Base-by-base conservation (phyloP, 306 rosid species). In the Quercus ilex region DNA sequence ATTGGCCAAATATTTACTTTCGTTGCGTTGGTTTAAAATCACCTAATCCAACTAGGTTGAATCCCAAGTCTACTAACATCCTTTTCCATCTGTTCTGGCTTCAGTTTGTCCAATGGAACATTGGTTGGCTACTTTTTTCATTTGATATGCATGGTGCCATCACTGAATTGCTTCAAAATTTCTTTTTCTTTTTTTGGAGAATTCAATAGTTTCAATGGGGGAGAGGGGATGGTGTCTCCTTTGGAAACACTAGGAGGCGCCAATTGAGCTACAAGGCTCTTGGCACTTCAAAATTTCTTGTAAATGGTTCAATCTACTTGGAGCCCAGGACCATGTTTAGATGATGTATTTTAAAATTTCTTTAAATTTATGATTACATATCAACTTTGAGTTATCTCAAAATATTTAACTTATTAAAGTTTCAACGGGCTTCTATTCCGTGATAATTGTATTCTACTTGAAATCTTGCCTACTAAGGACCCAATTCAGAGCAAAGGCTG, bases 1-100 rank as follows among this genome's bases (percentile, higher is more conserved):
- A 67, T 75, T 64, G 53, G 57, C 75, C 31, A 28, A 53, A 17
- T 12, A 63, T 55, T 31, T 78, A 69, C 81, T 0, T 17, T 51
- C n/a, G 18, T 68, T 67, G 64, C 69, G 65, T 71, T 79, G 60
- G 71, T 77, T 43, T 77, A 46, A 69, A 46, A 35, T 67, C 71
- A 67, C 71, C 51, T 19, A 67, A 33, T 31, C 72, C 72, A 25
- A 67, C 26, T 7, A 9, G 1, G 35, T 67, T 7, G n/a, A 26
- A 26, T 26, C 38, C 69, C 41, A 28, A 21, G 69, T 63, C 41
- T 12, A 26, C 35, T 13, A 62, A 26, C 69, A 25, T 21, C 38
- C 69, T 25, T 62, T 62, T 25, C 19, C 33, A 62, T 21, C 38
- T 62, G 19, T 26, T 25, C 38, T 62, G 38, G 53, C 53, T 68